Evolutionary conservation across 768 basidiomycete species (phyloP).

Genomic region (Amanita molliuscula): DNA sequence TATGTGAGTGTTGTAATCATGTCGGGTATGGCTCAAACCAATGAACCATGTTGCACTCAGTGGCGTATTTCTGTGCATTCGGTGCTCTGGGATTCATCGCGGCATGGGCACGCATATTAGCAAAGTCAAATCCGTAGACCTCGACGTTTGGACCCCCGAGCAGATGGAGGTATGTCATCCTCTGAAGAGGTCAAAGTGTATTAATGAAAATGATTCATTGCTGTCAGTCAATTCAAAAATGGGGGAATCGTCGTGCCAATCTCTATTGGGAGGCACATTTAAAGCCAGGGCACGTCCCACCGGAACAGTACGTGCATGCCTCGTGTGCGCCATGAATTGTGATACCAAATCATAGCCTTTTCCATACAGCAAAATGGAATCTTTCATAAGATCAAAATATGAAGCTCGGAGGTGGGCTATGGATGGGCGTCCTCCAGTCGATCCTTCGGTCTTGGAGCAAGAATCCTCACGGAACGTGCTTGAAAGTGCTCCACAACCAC

Average conservation of each 20-base stretch:
- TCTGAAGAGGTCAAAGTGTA: not conserved
- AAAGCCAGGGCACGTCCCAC: conserved; percentile 82
- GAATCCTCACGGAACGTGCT: conserved; percentile 13
- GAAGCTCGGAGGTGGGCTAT: conserved; percentile 89
- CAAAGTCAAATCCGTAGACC: conserved; percentile 94
- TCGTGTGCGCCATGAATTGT: not conserved
- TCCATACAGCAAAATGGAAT: conserved; percentile 85
- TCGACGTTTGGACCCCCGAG: conserved; percentile 96
- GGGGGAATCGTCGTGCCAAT: conserved; percentile 92
- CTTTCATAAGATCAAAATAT: conserved; percentile 95
- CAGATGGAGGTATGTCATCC: conserved; percentile 74
- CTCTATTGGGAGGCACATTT: conserved; percentile 96
- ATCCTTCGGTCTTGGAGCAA: conserved; percentile 70
- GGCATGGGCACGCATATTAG: conserved; percentile 98
- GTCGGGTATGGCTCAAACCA: not conserved
- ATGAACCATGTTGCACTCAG: conserved; percentile 24
- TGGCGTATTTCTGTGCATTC: conserved; percentile 91
- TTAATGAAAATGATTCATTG: not conserved
- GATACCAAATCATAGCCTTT: conserved; percentile 2
- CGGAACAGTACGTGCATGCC: conserved; percentile 72
- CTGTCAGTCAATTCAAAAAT: conserved; percentile 70
- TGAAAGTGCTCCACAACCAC: conserved; percentile 15
- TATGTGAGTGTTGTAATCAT: conserved; percentile 38
- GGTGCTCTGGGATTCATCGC: conserved; percentile 95
- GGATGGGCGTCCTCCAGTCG: conserved; percentile 75